phyloP scores from a whole-genome alignment of 1,284 basidiomycete genomes.

The Cutaneotrichosporon sp. region DNA sequence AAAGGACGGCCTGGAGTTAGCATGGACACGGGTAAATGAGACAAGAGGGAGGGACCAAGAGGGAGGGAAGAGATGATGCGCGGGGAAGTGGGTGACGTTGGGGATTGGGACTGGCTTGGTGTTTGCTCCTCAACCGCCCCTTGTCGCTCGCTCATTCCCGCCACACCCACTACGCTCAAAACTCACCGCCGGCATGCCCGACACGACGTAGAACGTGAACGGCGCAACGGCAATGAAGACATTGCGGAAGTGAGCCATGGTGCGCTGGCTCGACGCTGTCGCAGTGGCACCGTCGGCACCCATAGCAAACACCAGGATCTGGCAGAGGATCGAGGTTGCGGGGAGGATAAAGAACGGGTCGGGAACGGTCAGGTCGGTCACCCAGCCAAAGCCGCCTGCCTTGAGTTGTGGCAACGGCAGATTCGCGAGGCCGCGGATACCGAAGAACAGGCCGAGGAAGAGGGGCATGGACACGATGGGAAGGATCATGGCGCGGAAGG shows the following conservation, averaged over 20 bases:
- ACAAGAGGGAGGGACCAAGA: not conserved
- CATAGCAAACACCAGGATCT: conserved; percentile 66
- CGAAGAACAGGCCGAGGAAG: conserved; percentile 82
- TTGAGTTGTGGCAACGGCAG: conserved; percentile 68
- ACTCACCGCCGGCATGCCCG: conserved; percentile 51
- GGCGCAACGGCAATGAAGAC: conserved; percentile 61
- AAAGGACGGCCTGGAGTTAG: conserved; percentile 50
- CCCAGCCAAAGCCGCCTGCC: conserved; percentile 68
- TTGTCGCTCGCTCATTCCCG: too few relatives aligned
- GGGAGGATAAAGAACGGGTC: conserved; percentile 81
- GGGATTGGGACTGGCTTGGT: too few relatives aligned
- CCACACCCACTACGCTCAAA: not conserved
- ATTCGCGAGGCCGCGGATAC: conserved; percentile 65
- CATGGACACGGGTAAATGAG: not conserved
- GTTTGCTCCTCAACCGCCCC: too few relatives aligned
- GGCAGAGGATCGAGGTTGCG: conserved; percentile 57
- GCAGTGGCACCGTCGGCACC: conserved; percentile 50
- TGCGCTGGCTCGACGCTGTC: conserved; percentile 14
- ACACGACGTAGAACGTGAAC: conserved; percentile 60
- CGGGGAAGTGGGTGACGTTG: too few relatives aligned
- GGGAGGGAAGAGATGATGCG: not conserved
- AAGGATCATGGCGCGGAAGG: conserved; percentile 57
- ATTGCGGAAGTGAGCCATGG: conserved; percentile 69
- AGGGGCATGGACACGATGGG: conserved; percentile 72
- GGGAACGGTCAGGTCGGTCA: conserved; percentile 69